A percentile compares a stretch with the other conserved stretches of the same genome.
phyloP scores from a whole-genome alignment of 129 eudicot species.

The Flaveria robusta region DNA sequence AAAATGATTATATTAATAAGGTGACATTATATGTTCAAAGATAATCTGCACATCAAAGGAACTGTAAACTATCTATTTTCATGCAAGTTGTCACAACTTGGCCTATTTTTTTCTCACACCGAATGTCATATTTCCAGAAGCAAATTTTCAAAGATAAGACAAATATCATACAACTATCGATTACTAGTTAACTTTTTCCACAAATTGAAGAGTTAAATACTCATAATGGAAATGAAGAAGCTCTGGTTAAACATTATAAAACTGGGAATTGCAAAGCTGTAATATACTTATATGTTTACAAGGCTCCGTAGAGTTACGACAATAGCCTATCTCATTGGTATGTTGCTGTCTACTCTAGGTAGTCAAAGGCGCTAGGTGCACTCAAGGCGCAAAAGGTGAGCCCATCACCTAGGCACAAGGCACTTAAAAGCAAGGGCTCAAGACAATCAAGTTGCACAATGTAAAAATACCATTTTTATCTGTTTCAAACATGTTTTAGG shows the following conservation, averaged over 20 bases:
- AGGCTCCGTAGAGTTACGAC: constrained; percentile 13
- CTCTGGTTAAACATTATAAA: background rate
- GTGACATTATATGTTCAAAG: constrained; percentile 1
- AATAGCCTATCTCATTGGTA: constrained; percentile 12
- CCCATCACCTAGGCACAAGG: no score
- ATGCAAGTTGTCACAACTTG: constrained; percentile 15
- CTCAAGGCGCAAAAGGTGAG: no score
- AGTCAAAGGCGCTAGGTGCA: no score
- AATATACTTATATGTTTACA: background rate
- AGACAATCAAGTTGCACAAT: no score
- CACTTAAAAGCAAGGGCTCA: no score
- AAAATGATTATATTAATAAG: background rate
- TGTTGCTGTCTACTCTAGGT: constrained; percentile 13
- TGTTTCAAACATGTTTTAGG: no score
- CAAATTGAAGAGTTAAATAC: background rate
- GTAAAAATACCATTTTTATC: no score
- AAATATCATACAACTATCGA: constrained; percentile 5
- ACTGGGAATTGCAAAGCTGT: background rate
- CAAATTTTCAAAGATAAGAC: constrained; percentile 10
- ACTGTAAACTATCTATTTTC: constrained; percentile 11
- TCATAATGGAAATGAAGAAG: constrained; percentile 11
- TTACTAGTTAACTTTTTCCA: constrained; percentile 3
- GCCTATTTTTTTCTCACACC: constrained; percentile 4
- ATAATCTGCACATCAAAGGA: background rate
- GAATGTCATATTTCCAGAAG: background rate